A percentile compares a stretch with the other conserved stretches of the same genome.
phyloP scores from a whole-genome alignment of 129 eudicot species.

The Helianthus annuus region HanXRQr2.0-SUNRISE NC_035439.2:45310925-45311424 shows the following conservation, averaged over 20 bases:
- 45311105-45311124: no score
- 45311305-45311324: slow-evolving; percentile 8
- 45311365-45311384: neutral
- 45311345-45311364: neutral
- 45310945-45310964: no score
- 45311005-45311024: no score
- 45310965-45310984: no score
- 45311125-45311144: no score
- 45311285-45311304: neutral
- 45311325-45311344: neutral
- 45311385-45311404: neutral
- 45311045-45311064: no score
- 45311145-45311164: no score
- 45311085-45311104: no score
- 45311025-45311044: no score
- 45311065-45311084: no score
- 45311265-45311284: neutral
- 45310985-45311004: no score
- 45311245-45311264: neutral
- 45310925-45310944: no score
- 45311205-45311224: slow-evolving; percentile 64
- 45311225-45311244: slow-evolving; percentile 59
- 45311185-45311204: slow-evolving; percentile 68
- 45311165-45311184: slow-evolving; percentile 38
- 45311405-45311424: slow-evolving; percentile 57